phyloP scores from a whole-genome alignment of 1,284 basidiomycete species.

The Rhodotorula glutinis region DNA sequence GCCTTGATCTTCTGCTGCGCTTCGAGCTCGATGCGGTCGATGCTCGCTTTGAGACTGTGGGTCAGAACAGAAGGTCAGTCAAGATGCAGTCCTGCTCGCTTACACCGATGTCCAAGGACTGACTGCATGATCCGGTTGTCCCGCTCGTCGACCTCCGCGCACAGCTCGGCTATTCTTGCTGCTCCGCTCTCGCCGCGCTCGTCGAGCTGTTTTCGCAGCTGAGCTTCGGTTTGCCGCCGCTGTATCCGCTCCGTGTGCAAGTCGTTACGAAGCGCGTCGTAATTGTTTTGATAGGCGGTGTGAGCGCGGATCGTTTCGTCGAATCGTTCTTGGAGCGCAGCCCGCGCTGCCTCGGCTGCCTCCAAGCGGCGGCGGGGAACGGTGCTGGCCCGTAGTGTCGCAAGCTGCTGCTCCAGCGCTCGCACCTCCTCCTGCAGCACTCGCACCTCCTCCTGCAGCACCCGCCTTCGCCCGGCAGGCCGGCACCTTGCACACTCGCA shows the following conservation, averaged over 20 bases:
- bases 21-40: neutral
- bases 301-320: too few species aligned
- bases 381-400: too few species aligned
- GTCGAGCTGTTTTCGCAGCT: neutral
- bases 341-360: too few species aligned
- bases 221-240: neutral
- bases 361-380: too few species aligned
- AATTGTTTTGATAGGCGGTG: too few species aligned
- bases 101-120: neutral
- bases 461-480: too few species aligned
- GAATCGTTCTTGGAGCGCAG: too few species aligned
- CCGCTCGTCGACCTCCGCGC: neutral
- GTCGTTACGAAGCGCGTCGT: constrained; percentile 5
- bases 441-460: neutral
- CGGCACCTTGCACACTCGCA: too few species aligned
- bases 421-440: neutral
- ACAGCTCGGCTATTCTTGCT: neutral
- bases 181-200: constrained; percentile 3
- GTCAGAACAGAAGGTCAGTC: neutral
- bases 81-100: too few species aligned
- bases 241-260: neutral
- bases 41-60: neutral
- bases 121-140: constrained; percentile 6
- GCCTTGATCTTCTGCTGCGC: neutral
- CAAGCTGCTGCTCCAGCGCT: too few species aligned